These are phyloP conservation scores for Mycena belliarum DNA, from an alignment of 768 basidiomycete genomes.

Conservation along the genomic window DNA sequence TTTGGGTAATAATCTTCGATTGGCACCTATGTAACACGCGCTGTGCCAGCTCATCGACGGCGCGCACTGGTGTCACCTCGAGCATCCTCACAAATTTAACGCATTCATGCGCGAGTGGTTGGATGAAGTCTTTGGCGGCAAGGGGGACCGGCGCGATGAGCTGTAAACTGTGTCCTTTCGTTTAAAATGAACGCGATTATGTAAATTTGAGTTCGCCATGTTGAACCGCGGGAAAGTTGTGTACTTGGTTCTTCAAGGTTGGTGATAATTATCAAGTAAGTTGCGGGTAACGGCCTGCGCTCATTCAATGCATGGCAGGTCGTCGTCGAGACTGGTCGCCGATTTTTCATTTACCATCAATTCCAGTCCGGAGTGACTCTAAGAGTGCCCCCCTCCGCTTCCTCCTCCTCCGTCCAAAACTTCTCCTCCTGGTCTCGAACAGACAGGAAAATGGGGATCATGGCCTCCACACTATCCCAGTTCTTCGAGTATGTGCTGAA, in stretches of 20 bases:
- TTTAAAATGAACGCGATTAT: too few relatives aligned
- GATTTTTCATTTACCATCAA: too few relatives aligned
- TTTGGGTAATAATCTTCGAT: neutral
- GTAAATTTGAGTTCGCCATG: too few relatives aligned
- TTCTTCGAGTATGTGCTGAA: neutral
- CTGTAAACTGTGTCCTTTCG: neutral
- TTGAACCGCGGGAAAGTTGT: too few relatives aligned
- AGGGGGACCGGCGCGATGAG: conserved; percentile 12
- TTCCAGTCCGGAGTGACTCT: too few relatives aligned
- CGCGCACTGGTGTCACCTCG: conserved; percentile 71
- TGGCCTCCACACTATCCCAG: neutral
- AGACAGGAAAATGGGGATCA: conserved; percentile 3
- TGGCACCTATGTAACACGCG: neutral
- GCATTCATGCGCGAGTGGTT: conserved; percentile 55
- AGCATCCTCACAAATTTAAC: conserved; percentile 58
- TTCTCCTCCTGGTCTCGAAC: conserved; percentile 9
- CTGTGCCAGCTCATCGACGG: conserved; percentile 48
- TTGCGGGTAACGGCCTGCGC: too few relatives aligned
- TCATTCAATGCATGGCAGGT: too few relatives aligned
- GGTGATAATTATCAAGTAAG: too few relatives aligned
- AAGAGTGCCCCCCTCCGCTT: neutral
- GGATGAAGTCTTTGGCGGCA: conserved; percentile 8
- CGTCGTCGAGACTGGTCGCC: too few relatives aligned
- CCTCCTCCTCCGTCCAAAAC: conserved; percentile 5
- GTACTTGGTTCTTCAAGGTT: too few relatives aligned